Evolutionary conservation across 768 basidiomycete genomes (phyloP).

Genomic region (Coprinopsis sp.): DNA sequence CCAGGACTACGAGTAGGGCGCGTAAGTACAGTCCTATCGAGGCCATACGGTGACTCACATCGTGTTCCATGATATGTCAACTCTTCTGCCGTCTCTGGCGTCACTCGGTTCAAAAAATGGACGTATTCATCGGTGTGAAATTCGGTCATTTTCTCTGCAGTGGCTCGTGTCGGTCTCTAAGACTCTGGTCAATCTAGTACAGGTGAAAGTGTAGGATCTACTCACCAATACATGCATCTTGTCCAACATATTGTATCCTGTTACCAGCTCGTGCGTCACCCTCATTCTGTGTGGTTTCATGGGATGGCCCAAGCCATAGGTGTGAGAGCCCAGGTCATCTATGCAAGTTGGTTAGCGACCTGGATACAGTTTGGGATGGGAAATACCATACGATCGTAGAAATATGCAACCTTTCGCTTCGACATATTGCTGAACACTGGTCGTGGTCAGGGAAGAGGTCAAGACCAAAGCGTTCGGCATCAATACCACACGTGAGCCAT

Average conservation of each 20-base stretch:
- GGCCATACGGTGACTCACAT: conserved; percentile 50
- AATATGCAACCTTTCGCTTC: conserved; percentile 72
- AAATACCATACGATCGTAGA: conserved; percentile 61
- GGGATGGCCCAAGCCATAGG: conserved; percentile 84
- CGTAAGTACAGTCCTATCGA: background rate
- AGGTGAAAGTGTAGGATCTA: conserved; percentile 7
- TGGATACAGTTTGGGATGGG: background rate
- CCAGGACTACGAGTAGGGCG: conserved; percentile 44
- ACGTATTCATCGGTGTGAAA: conserved; percentile 99
- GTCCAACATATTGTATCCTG: conserved; percentile 88
- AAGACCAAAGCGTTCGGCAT: no score
- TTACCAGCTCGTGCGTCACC: conserved; percentile 88
- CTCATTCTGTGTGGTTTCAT: conserved; percentile 97
- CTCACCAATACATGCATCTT: conserved; percentile 90
- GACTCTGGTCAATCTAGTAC: background rate
- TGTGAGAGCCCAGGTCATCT: conserved; percentile 71
- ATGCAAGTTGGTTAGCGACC: conserved; percentile 3
- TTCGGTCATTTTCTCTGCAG: conserved; percentile 75
- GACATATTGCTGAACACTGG: conserved; percentile 46
- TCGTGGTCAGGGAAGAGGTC: conserved; percentile 1
- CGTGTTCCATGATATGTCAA: conserved; percentile 79
- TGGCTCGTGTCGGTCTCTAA: conserved; percentile 67
- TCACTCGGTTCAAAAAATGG: conserved; percentile 83
- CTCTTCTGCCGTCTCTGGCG: conserved; percentile 86
- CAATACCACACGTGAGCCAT: background rate